Evolutionary conservation across 352 stramenopile genomes (phyloP).

Genomic region (Aphanomyces cochlioides): DNA sequence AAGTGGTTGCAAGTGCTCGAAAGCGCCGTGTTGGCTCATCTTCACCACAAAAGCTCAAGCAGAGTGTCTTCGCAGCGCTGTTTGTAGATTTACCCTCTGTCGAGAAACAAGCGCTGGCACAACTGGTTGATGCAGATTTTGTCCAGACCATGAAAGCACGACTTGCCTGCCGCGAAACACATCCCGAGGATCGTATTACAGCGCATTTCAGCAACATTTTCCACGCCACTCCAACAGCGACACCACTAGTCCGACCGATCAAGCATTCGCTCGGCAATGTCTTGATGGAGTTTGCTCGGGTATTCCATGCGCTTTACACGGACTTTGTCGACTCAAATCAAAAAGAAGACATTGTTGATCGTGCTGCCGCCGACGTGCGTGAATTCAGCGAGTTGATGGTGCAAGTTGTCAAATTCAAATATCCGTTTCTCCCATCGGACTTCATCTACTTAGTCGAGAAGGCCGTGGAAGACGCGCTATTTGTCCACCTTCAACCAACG

Average conservation of each 20-base stretch:
- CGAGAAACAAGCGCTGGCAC: conserved; percentile 11
- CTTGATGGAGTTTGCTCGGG: conserved; percentile 18
- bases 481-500: conserved; percentile 25
- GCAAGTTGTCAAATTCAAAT: conserved; percentile 28
- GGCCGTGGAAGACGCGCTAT: conserved; percentile 23
- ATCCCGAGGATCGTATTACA: neutral
- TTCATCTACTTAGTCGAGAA: neutral
- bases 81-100: conserved; percentile 11
- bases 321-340: neutral
- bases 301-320: conserved; percentile 23
- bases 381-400: conserved; percentile 16
- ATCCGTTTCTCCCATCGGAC: conserved; percentile 3
- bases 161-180: neutral
- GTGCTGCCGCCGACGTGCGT: conserved; percentile 9
- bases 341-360: neutral
- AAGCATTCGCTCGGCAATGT: conserved; percentile 21
- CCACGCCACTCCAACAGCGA: neutral
- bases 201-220: conserved; percentile 19
- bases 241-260: conserved; percentile 1
- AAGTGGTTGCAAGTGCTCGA: neutral
- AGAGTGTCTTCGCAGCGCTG: conserved; percentile 15
- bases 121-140: conserved; percentile 20
- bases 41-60: neutral
- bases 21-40: neutral
- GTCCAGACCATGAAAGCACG: neutral